These are phyloP conservation scores for Trichoderma parareesei DNA, from an alignment of 495 filamentous ascomycete species.

Conservation along the genomic window DNA sequence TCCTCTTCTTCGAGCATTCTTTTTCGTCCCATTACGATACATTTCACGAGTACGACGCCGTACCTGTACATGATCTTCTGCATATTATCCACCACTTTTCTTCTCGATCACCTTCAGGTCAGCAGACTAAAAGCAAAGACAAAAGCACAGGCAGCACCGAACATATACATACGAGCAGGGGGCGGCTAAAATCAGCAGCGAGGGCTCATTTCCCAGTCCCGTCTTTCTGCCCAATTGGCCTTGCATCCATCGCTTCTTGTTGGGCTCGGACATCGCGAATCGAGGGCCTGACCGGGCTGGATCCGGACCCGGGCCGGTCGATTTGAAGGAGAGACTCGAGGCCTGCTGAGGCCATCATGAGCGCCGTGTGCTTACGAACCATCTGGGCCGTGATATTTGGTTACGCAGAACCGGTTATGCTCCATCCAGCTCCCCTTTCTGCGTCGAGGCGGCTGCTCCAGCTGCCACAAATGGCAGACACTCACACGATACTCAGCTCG, in stretches of 20 bases:
- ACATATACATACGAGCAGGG: background rate
- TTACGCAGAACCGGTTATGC: background rate
- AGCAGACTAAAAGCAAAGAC: background rate
- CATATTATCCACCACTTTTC: background rate
- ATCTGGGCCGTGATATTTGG: background rate
- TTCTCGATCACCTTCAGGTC: background rate
- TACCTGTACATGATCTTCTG: too few relatives aligned
- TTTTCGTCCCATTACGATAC: background rate
- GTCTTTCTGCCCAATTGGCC: background rate
- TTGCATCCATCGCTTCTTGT: too few relatives aligned
- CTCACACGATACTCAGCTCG: too few relatives aligned
- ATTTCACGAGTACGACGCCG: too few relatives aligned
- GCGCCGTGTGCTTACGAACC: background rate
- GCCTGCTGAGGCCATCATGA: slow-evolving; percentile 4
- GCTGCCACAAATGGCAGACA: too few relatives aligned
- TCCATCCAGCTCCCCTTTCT: background rate
- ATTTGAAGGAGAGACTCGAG: background rate
- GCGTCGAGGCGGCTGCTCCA: background rate
- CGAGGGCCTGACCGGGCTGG: background rate
- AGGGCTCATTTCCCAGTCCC: background rate
- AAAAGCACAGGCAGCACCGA: too few relatives aligned
- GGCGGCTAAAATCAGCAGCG: background rate
- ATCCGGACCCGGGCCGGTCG: background rate
- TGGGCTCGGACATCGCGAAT: background rate
- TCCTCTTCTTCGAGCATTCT: background rate